phyloP scores from a whole-genome alignment of 305 asterid species.

The Petunia hybrid region DNA sequence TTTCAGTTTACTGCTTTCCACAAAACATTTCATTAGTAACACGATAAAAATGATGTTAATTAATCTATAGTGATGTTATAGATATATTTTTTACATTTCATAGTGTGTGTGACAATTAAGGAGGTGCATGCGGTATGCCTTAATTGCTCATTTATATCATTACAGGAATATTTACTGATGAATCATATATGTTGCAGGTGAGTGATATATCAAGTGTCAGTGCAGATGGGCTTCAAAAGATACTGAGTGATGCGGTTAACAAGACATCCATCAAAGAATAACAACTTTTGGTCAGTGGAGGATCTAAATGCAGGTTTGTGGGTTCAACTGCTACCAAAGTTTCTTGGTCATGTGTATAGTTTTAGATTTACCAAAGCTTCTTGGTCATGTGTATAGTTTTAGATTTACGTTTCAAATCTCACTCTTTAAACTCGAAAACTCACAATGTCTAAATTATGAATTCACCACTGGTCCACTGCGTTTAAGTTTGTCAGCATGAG shows the following conservation, averaged over 20 bases:
- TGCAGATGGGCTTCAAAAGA: conserved; percentile 27
- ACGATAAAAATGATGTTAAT: no score
- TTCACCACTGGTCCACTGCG: neutral
- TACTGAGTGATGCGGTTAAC: neutral
- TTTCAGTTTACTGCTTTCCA: no score
- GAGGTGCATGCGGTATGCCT: neutral
- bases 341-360: neutral
- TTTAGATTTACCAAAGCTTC: neutral
- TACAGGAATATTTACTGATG: neutral
- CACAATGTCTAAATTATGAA: neutral
- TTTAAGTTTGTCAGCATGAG: neutral
- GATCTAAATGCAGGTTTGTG: neutral
- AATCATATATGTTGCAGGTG: conserved; percentile 29
- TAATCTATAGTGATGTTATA: no score
- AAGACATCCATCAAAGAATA: neutral
- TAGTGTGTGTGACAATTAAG: no score
- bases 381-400: neutral
- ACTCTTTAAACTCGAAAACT: neutral
- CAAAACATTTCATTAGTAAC: no score
- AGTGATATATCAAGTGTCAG: conserved; percentile 14
- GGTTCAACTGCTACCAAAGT: neutral
- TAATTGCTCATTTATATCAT: neutral
- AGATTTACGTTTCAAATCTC: neutral
- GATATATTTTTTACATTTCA: no score
- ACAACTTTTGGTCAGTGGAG: neutral